Evolutionary conservation across 2,329 filamentous ascomycete genomes (phyloP).

Genomic region (Ophiostoma triangulosporum): DNA sequence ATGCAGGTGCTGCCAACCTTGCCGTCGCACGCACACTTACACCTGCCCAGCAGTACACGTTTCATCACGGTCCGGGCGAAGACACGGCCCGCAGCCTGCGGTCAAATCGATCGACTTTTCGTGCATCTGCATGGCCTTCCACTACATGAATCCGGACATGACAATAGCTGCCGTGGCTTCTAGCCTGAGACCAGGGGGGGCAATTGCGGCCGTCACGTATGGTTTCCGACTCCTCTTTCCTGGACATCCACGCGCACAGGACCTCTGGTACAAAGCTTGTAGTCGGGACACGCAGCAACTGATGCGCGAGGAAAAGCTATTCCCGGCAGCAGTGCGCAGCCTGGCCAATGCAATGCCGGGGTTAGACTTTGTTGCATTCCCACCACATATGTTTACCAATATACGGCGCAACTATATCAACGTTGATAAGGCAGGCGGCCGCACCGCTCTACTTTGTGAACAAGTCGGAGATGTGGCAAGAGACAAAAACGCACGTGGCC

Average conservation of each 20-base stretch:
- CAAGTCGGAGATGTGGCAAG: not conserved
- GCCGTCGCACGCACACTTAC: not conserved
- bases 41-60: not conserved
- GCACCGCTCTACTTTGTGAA: not conserved
- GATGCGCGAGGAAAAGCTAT: constrained; percentile 11
- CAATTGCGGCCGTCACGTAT: constrained; percentile 12
- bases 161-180: constrained; percentile 11
- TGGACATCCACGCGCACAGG: constrained; percentile 1
- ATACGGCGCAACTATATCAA: not conserved
- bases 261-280: constrained; percentile 10
- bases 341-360: constrained; percentile 2
- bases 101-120: constrained; percentile 12
- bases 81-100: constrained; percentile 4
- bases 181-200: constrained; percentile 12
- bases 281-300: constrained; percentile 12
- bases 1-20: not conserved
- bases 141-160: constrained; percentile 13
- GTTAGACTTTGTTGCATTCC: not conserved
- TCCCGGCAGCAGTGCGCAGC: constrained; percentile 12
- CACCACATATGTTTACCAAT: not conserved
- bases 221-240: constrained; percentile 14
- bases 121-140: constrained; percentile 14
- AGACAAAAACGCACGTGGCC: not conserved
- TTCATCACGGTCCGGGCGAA: constrained; percentile 6
- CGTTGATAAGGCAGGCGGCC: not conserved